Evolutionary conservation across 306 rosid species (phyloP).

Genomic region (Quercus robur): DNA sequence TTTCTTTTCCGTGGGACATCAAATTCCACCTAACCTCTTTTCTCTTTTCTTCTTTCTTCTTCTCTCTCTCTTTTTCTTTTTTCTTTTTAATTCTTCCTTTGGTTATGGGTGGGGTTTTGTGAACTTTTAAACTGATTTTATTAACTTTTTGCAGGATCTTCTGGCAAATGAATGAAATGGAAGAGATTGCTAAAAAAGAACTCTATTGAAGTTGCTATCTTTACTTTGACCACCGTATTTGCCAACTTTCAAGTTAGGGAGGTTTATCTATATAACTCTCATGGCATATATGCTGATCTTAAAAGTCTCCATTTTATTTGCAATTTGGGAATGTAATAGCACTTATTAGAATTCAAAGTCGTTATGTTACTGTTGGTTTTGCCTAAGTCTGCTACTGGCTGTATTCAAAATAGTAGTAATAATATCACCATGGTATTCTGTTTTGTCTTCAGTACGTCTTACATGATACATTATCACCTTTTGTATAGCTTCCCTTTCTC

Average conservation of each 20-base stretch:
- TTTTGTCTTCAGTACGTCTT: background rate
- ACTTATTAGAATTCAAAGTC: background rate
- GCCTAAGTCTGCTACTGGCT: background rate
- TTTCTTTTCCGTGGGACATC: background rate
- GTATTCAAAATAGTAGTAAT: background rate
- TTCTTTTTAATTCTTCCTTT: background rate
- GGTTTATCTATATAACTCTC: conserved; percentile 2
- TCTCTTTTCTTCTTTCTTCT: no score
- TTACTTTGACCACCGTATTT: background rate
- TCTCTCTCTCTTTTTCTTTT: background rate
- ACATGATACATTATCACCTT: background rate
- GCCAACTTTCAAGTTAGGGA: background rate
- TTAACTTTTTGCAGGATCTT: conserved; percentile 23
- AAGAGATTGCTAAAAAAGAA: background rate
- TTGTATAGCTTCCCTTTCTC: background rate
- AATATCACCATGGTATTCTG: background rate
- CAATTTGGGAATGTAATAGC: conserved; percentile 14
- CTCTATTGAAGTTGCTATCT: conserved; percentile 6
- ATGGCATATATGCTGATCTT: conserved; percentile 10
- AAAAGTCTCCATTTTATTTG: background rate
- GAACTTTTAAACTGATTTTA: background rate
- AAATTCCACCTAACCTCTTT: background rate
- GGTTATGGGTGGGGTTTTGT: background rate
- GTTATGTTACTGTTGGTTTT: background rate
- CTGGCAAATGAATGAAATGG: conserved; percentile 14